Base-by-base conservation (phyloP, 176 grass and related monocot genomes). In the Carex scoparia region DNA sequence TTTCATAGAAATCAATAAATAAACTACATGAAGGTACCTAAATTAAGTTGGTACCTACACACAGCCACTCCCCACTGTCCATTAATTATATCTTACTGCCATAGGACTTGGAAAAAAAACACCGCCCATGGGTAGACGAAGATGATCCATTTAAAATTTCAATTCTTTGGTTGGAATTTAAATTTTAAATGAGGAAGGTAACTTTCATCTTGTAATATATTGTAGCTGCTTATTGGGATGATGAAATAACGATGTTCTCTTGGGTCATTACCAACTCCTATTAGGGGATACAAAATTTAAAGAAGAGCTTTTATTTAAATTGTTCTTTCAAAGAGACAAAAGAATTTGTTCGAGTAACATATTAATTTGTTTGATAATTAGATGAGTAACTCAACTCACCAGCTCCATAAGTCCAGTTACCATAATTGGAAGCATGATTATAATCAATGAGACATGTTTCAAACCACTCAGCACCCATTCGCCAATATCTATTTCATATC, bases 321-420 rank as follows among this genome's bases (percentile, higher is more conserved):
- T 42, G 16, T 61, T 60, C 58, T 42, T 81, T 81, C 61, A 42
- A 40, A 32, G 76, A 37, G 5, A 70, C 2, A n/a, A 37, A 44
- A 81, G 9, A 81, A 42, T 7, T 73, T 61, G 8, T 31, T 62
- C 7, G 0, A 81, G 11, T 23, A 61, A 61, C 42, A 40, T 58
- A 81, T 40, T 59, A n/a, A n/a, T n/a, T 23, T 54, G 11, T 32
- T 68, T 82, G 23, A 10, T 9, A 33, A 66, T 31, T 69, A 28
- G 84, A 85, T 81, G 16, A 53, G 48, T 44, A 70, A 23, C 23
- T 23, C 23, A 23, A 81, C 83, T 57, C 49, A 95, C 95, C 95
- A 85, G 95, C 91, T 86, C 95, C 93, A 79, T 98, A 98, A 81
- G 95, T 98, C 93, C 95, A 98, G 30, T 95, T 98, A 16, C 95